Conservation (phyloP, 1,284 basidiomycete species). For the Melampsora occidentalis region DNA sequence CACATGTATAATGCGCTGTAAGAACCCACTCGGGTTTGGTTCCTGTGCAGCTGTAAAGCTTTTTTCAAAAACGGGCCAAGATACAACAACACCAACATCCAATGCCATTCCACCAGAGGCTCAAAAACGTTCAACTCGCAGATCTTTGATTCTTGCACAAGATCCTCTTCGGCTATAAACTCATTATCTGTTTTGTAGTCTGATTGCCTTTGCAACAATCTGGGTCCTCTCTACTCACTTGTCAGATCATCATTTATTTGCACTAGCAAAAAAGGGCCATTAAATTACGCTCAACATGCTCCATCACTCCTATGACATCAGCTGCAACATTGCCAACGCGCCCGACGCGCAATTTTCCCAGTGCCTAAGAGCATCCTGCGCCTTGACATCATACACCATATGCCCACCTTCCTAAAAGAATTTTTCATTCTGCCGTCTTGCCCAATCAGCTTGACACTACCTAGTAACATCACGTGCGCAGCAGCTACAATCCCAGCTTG, state of each 20-base stretch:
- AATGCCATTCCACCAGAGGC: neutral
- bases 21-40: constrained; percentile 39
- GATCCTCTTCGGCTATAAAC: neutral
- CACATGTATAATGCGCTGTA: constrained; percentile 40
- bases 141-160: neutral
- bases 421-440: neutral
- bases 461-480: neutral
- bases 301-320: too few relatives aligned
- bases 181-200: too few relatives aligned
- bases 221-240: neutral
- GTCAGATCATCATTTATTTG: neutral
- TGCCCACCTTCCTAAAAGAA: neutral
- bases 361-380: neutral
- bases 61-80: constrained; percentile 9
- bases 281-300: too few relatives aligned
- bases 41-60: constrained; percentile 41
- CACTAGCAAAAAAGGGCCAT: neutral
- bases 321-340: too few relatives aligned
- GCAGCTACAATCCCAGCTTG: neutral
- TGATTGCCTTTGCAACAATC: neutral
- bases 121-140: neutral
- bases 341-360: too few relatives aligned
- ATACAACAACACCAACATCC: neutral
- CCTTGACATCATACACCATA: neutral
- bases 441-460: neutral